phyloP scores from a whole-genome alignment of 2,329 filamentous ascomycete species.

The Monilinia fructigena region DNA sequence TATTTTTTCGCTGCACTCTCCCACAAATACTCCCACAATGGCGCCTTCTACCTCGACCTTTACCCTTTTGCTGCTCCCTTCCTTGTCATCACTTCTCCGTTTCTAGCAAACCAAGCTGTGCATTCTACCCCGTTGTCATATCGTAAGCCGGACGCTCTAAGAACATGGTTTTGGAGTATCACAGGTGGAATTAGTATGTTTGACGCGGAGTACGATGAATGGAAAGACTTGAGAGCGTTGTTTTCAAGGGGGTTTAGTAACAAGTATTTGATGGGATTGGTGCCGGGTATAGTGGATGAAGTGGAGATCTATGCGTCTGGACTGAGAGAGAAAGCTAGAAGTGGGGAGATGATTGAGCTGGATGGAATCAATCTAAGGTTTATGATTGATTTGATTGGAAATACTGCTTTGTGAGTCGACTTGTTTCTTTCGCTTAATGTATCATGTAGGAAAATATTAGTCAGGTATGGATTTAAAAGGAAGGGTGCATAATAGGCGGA shows the following conservation, averaged over 20 bases:
- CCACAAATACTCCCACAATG: conserved; percentile 25
- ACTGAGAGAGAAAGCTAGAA: conserved; percentile 26
- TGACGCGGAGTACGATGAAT: conserved; percentile 29
- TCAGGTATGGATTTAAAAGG: background rate
- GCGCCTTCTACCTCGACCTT: conserved; percentile 31
- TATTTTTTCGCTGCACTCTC: conserved; percentile 27
- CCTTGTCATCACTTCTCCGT: conserved; percentile 28
- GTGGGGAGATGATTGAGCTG: conserved; percentile 27
- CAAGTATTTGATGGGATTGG: conserved; percentile 27
- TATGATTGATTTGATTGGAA: conserved; percentile 33
- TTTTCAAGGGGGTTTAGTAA: conserved; percentile 34
- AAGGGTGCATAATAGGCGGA: conserved; percentile 3
- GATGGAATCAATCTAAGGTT: conserved; percentile 29
- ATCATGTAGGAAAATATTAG: too few species aligned
- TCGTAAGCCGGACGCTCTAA: conserved; percentile 26
- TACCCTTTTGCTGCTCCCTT: conserved; percentile 32
- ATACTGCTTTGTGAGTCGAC: conserved; percentile 22
- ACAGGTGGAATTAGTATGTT: conserved; percentile 27
- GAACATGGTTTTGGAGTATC: conserved; percentile 27
- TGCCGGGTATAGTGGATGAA: conserved; percentile 29
- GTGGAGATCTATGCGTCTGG: conserved; percentile 10
- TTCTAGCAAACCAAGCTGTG: conserved; percentile 28
- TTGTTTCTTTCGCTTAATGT: background rate
- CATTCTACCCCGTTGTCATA: conserved; percentile 24
- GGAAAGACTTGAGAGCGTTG: conserved; percentile 30